Conservation (phyloP, 768 basidiomycete genomes). For the Mrakia frigida region DNA sequence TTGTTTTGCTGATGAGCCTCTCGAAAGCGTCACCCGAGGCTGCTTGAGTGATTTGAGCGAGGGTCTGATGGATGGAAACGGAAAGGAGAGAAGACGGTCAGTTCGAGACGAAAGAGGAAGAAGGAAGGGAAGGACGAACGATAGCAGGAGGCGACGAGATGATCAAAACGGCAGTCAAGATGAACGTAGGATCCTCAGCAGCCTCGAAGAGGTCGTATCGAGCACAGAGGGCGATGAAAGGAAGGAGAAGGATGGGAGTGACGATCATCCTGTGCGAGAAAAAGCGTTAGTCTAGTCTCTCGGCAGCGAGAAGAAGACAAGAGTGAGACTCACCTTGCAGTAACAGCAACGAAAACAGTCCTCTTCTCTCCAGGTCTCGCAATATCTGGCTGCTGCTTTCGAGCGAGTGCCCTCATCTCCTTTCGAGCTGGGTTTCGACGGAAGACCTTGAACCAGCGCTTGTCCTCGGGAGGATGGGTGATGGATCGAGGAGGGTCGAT, state of each 20-base stretch:
- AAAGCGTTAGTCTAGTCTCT: too few species aligned
- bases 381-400: conserved; percentile 11
- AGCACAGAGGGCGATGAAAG: conserved; percentile 63
- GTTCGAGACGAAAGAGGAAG: background rate
- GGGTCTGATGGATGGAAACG: conserved; percentile 44
- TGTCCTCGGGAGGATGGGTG: conserved; percentile 12
- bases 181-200: conserved; percentile 50
- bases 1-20: conserved; percentile 79
- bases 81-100: background rate
- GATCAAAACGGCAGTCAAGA: conserved; percentile 76
- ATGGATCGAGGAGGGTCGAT: background rate
- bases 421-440: background rate
- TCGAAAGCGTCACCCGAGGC: conserved; percentile 85
- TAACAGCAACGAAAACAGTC: conserved; percentile 76
- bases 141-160: conserved; percentile 46
- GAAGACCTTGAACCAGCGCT: background rate
- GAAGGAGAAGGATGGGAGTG: conserved; percentile 71
- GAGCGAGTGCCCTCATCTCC: background rate
- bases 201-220: conserved; percentile 45
- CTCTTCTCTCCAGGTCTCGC: conserved; percentile 60
- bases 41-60: conserved; percentile 78
- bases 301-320: background rate
- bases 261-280: conserved; percentile 64
- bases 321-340: conserved; percentile 45
- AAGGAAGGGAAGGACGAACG: background rate